Percentiles rank a stretch among this genome's conserved stretches.
Evolutionary conservation across 129 eudicot species (phyloP).

Genomic region (Pittosporum tobira): DNA sequence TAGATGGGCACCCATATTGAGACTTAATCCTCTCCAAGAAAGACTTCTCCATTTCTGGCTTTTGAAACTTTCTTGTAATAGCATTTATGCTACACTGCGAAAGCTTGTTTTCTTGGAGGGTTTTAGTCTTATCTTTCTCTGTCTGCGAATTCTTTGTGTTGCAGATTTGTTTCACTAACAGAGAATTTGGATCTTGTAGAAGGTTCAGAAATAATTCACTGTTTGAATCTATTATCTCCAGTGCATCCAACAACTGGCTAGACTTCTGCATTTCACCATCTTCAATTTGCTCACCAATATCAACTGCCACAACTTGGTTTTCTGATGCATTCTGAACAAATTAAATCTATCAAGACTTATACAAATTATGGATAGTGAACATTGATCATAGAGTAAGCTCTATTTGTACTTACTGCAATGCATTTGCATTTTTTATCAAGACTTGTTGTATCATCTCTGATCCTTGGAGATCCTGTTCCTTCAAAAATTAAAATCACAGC

Average conservation of each 20-base stretch:
- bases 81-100: background rate
- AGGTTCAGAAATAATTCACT: constrained; percentile 16
- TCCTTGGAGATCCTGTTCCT: background rate
- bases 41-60: background rate
- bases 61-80: background rate
- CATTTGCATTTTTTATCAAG: background rate
- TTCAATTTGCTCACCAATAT: background rate
- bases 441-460: background rate
- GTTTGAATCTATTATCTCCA: constrained; percentile 19
- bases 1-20: constrained; percentile 3
- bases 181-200: constrained; percentile 18
- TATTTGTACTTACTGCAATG: background rate
- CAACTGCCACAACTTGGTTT: background rate
- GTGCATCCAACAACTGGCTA: constrained; percentile 17
- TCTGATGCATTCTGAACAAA: constrained; percentile 3
- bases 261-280: constrained; percentile 5
- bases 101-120: background rate
- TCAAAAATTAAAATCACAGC: background rate
- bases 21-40: constrained; percentile 1
- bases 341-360: background rate
- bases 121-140: background rate
- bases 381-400: no score
- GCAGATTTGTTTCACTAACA: constrained; percentile 7
- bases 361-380: background rate
- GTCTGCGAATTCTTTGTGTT: background rate